These are phyloP conservation scores for Castanea crenata DNA, from an alignment of 306 rosid species.

Conservation along the genomic window DNA sequence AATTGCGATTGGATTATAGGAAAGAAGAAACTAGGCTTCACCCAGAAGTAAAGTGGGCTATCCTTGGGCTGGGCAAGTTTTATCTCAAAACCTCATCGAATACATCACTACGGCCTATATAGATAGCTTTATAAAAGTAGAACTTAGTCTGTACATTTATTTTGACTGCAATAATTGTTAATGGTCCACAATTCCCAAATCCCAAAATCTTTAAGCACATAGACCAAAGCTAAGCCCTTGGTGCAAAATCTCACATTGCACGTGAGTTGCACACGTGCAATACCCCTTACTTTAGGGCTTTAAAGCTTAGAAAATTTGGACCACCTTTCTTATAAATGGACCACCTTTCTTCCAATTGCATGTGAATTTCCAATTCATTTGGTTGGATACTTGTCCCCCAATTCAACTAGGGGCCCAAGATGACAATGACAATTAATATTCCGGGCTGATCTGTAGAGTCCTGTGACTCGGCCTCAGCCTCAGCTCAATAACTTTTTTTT, in stretches of 20 bases:
- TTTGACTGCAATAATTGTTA: conserved; percentile 3
- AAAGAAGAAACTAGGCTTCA: too few species aligned
- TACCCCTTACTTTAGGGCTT: background rate
- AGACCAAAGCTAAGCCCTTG: background rate
- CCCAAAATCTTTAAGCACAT: background rate
- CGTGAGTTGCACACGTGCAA: conserved; percentile 37
- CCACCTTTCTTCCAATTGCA: background rate
- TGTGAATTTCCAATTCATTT: background rate
- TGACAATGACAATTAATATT: background rate
- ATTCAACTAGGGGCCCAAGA: background rate
- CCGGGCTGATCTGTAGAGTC: background rate
- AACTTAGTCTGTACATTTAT: background rate
- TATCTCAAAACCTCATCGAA: too few species aligned
- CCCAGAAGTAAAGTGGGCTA: too few species aligned
- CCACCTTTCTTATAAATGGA: background rate
- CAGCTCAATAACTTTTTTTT: background rate
- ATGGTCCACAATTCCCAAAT: conserved; percentile 14
- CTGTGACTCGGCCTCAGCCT: background rate
- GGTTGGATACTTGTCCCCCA: background rate
- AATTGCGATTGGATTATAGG: too few species aligned
- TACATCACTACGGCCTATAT: background rate
- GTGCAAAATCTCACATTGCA: conserved; percentile 24
- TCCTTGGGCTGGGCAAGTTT: too few species aligned
- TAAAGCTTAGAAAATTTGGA: conserved; percentile 1
- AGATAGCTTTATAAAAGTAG: background rate